phyloP scores from a whole-genome alignment of 306 rosid genomes.

The Begonia loranthoides region DNA sequence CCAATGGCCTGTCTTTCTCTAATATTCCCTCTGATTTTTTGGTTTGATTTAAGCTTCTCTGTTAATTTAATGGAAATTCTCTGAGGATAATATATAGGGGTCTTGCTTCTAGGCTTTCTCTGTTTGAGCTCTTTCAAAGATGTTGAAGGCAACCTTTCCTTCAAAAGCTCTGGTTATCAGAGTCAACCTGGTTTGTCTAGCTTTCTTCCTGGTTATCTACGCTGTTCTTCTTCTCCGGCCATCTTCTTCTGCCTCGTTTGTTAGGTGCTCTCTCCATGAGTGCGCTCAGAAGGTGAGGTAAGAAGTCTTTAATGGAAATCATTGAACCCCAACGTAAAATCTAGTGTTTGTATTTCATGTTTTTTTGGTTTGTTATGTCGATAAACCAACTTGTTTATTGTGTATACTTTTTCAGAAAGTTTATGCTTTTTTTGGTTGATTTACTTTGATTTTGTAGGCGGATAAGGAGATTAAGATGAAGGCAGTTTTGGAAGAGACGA shows the following conservation, averaged over 20 bases:
- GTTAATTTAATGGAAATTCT: slow-evolving; percentile 5
- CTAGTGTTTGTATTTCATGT: background rate
- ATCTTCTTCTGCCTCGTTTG: slow-evolving; percentile 49
- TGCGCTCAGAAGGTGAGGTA: slow-evolving; percentile 98
- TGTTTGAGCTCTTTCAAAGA: slow-evolving; percentile 40
- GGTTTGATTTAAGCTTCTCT: slow-evolving; percentile 8
- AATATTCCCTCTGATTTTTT: slow-evolving; percentile 29
- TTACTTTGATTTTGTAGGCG: slow-evolving; percentile 17
- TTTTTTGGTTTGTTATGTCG: background rate
- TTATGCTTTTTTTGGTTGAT: too few relatives aligned
- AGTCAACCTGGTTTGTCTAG: slow-evolving; percentile 56
- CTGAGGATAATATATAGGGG: slow-evolving; percentile 9
- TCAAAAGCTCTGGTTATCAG: slow-evolving; percentile 59
- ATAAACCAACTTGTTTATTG: background rate
- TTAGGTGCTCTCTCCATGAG: slow-evolving; percentile 63
- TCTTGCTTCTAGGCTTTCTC: slow-evolving; percentile 1
- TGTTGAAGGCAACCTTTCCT: slow-evolving; percentile 38
- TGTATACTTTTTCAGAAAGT: too few relatives aligned
- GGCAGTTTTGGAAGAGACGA: slow-evolving; percentile 39
- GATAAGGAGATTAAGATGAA: slow-evolving; percentile 42
- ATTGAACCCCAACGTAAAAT: too few relatives aligned
- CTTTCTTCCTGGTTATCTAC: slow-evolving; percentile 43
- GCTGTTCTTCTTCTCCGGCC: slow-evolving; percentile 69
- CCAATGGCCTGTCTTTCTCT: slow-evolving; percentile 28
- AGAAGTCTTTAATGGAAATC: slow-evolving; percentile 11